Evolutionary conservation across 306 rosid genomes (phyloP).

Genomic region (Cicer bijugum): DNA sequence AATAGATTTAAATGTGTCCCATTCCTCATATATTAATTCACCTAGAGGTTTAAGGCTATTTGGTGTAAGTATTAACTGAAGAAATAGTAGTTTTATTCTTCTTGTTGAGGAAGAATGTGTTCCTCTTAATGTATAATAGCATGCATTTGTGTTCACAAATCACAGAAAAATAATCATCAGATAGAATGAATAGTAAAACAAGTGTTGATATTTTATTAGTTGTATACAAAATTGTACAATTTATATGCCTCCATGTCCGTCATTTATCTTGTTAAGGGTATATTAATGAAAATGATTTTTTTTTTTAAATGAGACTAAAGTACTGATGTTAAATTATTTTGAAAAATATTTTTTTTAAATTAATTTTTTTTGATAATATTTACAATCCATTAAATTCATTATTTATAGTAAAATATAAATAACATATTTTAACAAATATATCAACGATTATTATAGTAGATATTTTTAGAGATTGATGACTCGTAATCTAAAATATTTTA

Average conservation of each 20-base stretch:
- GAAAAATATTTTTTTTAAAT: too few species aligned
- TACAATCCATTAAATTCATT: too few species aligned
- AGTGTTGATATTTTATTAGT: neutral
- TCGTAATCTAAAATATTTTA: too few species aligned
- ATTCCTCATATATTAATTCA: neutral
- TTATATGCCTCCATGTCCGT: neutral
- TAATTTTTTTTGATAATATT: too few species aligned
- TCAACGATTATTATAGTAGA: too few species aligned
- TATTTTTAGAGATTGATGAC: too few species aligned
- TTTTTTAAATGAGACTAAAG: too few species aligned
- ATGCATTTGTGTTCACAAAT: slow-evolving; percentile 21
- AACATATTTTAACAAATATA: too few species aligned
- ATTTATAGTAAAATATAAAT: too few species aligned
- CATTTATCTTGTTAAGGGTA: too few species aligned
- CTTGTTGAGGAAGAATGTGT: neutral
- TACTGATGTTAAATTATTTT: too few species aligned
- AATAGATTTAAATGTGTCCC: neutral
- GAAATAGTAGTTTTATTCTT: neutral
- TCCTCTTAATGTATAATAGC: neutral
- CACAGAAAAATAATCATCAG: neutral
- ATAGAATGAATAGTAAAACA: neutral
- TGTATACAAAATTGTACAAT: neutral
- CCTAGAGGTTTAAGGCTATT: slow-evolving; percentile 49
- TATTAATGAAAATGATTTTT: too few species aligned
- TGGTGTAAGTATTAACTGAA: slow-evolving; percentile 50